Percentiles rank a stretch among this genome's conserved stretches.
These are phyloP conservation scores for Fusarium duplospermum DNA, from an alignment of 2,329 filamentous ascomycete genomes.

Conservation along the genomic window DNA sequence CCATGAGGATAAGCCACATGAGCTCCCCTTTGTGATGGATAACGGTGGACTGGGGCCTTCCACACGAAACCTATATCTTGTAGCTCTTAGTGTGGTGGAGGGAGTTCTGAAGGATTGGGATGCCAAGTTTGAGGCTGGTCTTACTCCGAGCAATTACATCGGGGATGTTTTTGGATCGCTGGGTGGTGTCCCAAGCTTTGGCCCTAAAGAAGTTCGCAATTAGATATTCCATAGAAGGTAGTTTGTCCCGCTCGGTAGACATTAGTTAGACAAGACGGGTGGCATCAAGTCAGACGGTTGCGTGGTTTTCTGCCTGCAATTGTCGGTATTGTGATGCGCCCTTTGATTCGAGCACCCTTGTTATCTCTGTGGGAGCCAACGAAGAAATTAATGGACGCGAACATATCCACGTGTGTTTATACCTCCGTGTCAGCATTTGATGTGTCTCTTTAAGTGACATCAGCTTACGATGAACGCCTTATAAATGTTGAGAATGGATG, in stretches of 20 bases:
- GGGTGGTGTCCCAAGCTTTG: slow-evolving; percentile 30
- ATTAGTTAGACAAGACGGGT: background rate
- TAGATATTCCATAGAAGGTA: background rate
- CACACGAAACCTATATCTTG: slow-evolving; percentile 30
- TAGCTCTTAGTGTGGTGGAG: slow-evolving; percentile 21
- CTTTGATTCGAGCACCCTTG: background rate
- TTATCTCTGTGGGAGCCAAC: background rate
- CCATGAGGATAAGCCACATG: slow-evolving; percentile 27
- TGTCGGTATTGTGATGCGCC: background rate
- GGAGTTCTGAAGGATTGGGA: slow-evolving; percentile 22
- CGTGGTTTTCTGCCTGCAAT: background rate
- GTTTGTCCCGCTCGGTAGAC: background rate
- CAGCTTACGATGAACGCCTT: too few species aligned
- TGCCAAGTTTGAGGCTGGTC: slow-evolving; percentile 15
- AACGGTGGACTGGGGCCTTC: slow-evolving; percentile 35
- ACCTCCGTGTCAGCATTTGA: background rate
- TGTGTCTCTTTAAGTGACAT: background rate
- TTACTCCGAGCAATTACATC: slow-evolving; percentile 25
- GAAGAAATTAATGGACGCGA: background rate
- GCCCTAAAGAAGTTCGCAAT: slow-evolving; percentile 7
- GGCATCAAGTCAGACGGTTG: background rate
- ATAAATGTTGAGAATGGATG: too few species aligned
- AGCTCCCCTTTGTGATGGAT: slow-evolving; percentile 36
- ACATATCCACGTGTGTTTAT: background rate
- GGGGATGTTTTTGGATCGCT: slow-evolving; percentile 37